Evolutionary conservation across 495 filamentous ascomycete genomes (phyloP).

Genomic region (Cudoniella acicularis): DNA sequence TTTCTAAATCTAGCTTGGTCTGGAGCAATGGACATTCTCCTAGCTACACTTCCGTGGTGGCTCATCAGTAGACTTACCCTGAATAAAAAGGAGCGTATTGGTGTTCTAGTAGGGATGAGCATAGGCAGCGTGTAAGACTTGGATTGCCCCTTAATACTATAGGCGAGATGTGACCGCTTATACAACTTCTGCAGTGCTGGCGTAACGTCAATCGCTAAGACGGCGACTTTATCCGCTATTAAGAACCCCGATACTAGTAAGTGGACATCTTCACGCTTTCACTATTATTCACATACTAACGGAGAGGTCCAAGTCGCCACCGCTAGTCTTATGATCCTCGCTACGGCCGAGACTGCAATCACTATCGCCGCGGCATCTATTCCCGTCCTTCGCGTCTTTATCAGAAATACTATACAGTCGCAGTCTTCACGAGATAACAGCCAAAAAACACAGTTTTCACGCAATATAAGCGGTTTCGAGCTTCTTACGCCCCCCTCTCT

Average conservation of each 20-base stretch:
- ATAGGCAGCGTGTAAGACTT: slow-evolving; percentile 36
- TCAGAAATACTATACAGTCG: neutral
- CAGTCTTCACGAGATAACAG: neutral
- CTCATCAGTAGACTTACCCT: slow-evolving; percentile 34
- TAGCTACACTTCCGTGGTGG: slow-evolving; percentile 33
- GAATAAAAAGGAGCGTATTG: slow-evolving; percentile 33
- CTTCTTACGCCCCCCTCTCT: neutral
- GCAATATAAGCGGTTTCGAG: neutral
- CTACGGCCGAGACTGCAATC: slow-evolving; percentile 1
- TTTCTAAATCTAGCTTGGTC: slow-evolving; percentile 29
- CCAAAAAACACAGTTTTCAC: neutral
- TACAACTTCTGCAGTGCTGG: neutral
- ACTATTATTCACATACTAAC: neutral
- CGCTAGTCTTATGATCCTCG: neutral
- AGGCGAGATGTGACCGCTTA: neutral
- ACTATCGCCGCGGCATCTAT: slow-evolving; percentile 5
- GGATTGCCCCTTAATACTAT: neutral
- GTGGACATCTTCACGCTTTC: neutral
- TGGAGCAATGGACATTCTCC: slow-evolving; percentile 31
- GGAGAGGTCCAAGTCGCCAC: neutral
- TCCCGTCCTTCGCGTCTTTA: slow-evolving; percentile 3
- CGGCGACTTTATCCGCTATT: neutral
- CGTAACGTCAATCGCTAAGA: neutral
- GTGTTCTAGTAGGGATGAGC: slow-evolving; percentile 37
- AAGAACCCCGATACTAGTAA: neutral